Percentiles rank a stretch among this genome's conserved stretches.
phyloP scores from a whole-genome alignment of 164 flowering plant genomes.

The Vitis cinerea region DNA sequence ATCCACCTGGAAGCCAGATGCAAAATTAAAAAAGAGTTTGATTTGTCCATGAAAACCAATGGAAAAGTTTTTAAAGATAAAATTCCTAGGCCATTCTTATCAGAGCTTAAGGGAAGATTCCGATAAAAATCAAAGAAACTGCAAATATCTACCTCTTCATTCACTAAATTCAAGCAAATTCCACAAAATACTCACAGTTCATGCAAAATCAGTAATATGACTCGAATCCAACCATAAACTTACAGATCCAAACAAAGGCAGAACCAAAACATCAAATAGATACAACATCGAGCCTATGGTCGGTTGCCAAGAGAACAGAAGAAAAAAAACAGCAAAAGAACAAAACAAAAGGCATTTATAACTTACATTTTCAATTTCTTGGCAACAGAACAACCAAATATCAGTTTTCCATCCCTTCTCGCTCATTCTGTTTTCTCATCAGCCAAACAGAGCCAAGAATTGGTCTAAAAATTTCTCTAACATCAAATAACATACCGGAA shows the following conservation, averaged over 20 bases:
- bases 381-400: too few species aligned
- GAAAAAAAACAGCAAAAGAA: background rate
- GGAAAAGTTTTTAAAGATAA: too few species aligned
- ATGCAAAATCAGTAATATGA: background rate
- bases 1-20: too few species aligned
- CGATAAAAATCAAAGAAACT: background rate
- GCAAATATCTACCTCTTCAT: background rate
- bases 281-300: background rate
- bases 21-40: too few species aligned
- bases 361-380: too few species aligned
- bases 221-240: background rate
- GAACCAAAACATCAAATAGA: background rate
- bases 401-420: background rate
- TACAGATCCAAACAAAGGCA: background rate
- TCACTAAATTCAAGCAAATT: background rate
- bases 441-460: constrained; percentile 4
- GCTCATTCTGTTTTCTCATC: background rate
- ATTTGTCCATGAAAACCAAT: too few species aligned
- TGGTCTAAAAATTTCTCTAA: background rate
- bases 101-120: background rate
- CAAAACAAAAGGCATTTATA: too few species aligned
- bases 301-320: background rate
- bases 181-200: background rate
- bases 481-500: background rate
- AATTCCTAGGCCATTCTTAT: too few species aligned